phyloP scores from a whole-genome alignment of 768 basidiomycete genomes.

The Tylopilus intermedius region DNA sequence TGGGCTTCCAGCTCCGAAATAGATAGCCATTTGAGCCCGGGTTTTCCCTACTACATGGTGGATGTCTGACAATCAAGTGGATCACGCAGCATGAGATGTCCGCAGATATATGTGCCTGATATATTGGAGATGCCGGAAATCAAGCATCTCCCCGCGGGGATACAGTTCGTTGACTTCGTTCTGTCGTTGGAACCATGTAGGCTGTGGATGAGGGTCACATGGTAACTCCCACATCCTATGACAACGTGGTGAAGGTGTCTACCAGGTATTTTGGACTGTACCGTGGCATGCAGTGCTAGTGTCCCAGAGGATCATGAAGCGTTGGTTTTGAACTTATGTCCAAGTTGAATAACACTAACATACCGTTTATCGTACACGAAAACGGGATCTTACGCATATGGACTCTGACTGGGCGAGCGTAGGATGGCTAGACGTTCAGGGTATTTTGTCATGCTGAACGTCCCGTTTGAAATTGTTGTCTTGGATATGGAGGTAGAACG shows the following conservation, averaged over 20 bases:
- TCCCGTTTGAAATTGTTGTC: not conserved
- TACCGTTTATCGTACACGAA: too few relatives aligned
- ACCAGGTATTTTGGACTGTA: too few relatives aligned
- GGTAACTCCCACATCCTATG: not conserved
- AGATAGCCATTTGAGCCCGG: not conserved
- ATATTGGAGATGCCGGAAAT: not conserved
- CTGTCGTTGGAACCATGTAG: not conserved
- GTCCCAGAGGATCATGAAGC: not conserved
- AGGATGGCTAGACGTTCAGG: too few relatives aligned
- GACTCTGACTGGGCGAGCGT: too few relatives aligned
- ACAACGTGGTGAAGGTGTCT: not conserved
- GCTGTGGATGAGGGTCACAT: not conserved
- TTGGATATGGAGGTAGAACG: not conserved
- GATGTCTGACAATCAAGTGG: not conserved
- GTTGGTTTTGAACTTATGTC: not conserved
- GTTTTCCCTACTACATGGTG: not conserved
- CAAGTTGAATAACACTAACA: too few relatives aligned
- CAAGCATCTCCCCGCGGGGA: not conserved
- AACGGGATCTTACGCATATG: too few relatives aligned
- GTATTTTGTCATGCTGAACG: not conserved
- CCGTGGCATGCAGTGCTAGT: not conserved
- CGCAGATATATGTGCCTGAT: not conserved
- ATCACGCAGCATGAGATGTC: not conserved
- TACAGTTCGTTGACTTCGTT: not conserved
- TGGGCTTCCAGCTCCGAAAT: not conserved